These are phyloP conservation scores for Oleoguttula mirabilis DNA, from an alignment of 495 filamentous ascomycete species.

Conservation along the genomic window DNA sequence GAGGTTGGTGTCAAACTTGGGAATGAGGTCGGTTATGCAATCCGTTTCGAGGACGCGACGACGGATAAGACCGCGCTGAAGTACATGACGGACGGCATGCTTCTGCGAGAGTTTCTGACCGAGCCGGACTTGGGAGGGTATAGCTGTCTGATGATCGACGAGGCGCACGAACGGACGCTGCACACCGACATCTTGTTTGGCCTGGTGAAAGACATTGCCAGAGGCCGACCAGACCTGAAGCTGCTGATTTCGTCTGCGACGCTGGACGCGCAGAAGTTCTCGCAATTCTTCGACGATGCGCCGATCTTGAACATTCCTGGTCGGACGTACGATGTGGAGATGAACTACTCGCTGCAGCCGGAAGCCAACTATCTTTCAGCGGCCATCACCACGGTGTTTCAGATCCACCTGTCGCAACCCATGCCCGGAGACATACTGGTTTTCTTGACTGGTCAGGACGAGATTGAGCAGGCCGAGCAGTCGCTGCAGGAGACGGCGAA, in stretches of 20 bases:
- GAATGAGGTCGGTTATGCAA: constrained; percentile 88
- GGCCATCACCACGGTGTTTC: constrained; percentile 85
- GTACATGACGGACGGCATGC: constrained; percentile 98
- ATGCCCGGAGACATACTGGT: constrained; percentile 75
- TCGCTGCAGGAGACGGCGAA: constrained; percentile 64
- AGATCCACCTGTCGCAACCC: constrained; percentile 84
- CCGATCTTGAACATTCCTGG: constrained; percentile 96
- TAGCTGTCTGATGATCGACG: constrained; percentile 88
- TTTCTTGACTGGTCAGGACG: constrained; percentile 86
- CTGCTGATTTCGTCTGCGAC: constrained; percentile 90
- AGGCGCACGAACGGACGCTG: constrained; percentile 89
- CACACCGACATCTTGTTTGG: constrained; percentile 86
- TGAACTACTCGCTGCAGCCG: constrained; percentile 83
- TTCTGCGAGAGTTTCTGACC: constrained; percentile 80
- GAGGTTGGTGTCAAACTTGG: constrained; percentile 87
- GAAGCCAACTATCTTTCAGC: constrained; percentile 93
- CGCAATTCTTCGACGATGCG: constrained; percentile 82
- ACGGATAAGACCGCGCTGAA: constrained; percentile 88
- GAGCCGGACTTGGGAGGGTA: constrained; percentile 81
- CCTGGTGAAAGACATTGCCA: constrained; percentile 81
- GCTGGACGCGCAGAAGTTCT: constrained; percentile 89
- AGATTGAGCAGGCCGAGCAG: constrained; percentile 75
- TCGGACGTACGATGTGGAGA: constrained; percentile 78
- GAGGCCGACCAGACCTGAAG: constrained; percentile 77
- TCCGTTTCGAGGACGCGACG: constrained; percentile 90